Evolutionary conservation across 2,329 filamentous ascomycete genomes (phyloP).

Genomic region (Acephala macrosclerotiorum): DNA sequence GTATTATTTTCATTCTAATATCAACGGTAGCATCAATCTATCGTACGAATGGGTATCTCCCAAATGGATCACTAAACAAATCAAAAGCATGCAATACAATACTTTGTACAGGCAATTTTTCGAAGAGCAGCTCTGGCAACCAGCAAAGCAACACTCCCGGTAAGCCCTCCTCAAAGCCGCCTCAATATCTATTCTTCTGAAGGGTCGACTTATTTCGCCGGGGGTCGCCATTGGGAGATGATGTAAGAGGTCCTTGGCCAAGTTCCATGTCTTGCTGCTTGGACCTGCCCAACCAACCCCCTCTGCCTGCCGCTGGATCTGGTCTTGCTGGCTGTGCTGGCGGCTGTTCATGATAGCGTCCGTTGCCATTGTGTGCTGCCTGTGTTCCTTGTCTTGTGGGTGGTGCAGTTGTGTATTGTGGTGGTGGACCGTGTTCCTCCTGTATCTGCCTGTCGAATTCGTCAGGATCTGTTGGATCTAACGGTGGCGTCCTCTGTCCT

Average conservation of each 20-base stretch:
- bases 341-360: constrained; percentile 17
- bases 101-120: neutral
- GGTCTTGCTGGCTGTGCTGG: constrained; percentile 7
- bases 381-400: constrained; percentile 32
- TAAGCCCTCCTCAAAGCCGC: constrained; percentile 2
- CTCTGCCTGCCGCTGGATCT: constrained; percentile 20
- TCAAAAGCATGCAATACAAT: neutral
- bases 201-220: constrained; percentile 27
- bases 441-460: constrained; percentile 54
- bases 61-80: constrained; percentile 3
- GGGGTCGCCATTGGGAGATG: constrained; percentile 19
- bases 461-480: constrained; percentile 61
- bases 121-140: neutral
- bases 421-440: constrained; percentile 39
- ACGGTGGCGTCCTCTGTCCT: constrained; percentile 49
- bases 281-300: constrained; percentile 43
- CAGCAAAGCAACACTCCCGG: neutral
- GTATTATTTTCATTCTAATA: neutral
- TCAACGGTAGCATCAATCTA: constrained; percentile 1
- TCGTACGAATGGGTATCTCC: constrained; percentile 9
- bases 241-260: constrained; percentile 20
- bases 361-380: constrained; percentile 16
- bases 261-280: constrained; percentile 42
- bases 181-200: constrained; percentile 33
- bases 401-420: constrained; percentile 37